Conservation (phyloP, 129 eudicot genomes). For the Chrysanthemum seticuspe region DNA sequence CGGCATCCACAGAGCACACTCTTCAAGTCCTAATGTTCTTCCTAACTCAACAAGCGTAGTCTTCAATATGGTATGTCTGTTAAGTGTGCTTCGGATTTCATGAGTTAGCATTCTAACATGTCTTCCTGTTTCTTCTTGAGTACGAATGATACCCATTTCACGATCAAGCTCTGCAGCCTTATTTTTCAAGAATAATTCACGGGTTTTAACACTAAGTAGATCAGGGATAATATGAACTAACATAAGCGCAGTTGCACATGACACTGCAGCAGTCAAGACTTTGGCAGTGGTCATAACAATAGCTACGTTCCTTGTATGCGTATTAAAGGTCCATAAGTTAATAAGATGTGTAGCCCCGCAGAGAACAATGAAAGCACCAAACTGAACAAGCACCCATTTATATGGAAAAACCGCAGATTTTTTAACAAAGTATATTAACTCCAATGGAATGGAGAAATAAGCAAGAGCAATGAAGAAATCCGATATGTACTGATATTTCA, state of each 20-base stretch:
- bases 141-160: constrained; percentile 94
- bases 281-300: constrained; percentile 84
- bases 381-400: constrained; percentile 95
- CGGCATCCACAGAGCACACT: constrained; percentile 99
- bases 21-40: constrained; percentile 89
- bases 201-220: constrained; percentile 82
- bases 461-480: constrained; percentile 97
- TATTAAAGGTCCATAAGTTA: constrained; percentile 76
- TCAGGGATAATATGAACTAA: constrained; percentile 92
- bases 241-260: constrained; percentile 94
- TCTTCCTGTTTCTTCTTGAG: constrained; percentile 95
- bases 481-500: constrained; percentile 90
- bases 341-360: constrained; percentile 96
- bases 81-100: constrained; percentile 98
- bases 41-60: constrained; percentile 96
- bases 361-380: constrained; percentile 93
- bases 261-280: constrained; percentile 74
- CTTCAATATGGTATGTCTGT: constrained; percentile 83
- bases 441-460: constrained; percentile 91
- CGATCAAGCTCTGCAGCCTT: constrained; percentile 96
- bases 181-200: constrained; percentile 85
- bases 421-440: constrained; percentile 87
- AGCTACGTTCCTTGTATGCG: constrained; percentile 80
- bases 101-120: constrained; percentile 96
- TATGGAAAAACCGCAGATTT: constrained; percentile 91